A percentile compares a stretch with the other conserved stretches of the same genome.
phyloP scores from a whole-genome alignment of 2,329 filamentous ascomycete genomes.

The Furcasterigmium furcatum region DNA sequence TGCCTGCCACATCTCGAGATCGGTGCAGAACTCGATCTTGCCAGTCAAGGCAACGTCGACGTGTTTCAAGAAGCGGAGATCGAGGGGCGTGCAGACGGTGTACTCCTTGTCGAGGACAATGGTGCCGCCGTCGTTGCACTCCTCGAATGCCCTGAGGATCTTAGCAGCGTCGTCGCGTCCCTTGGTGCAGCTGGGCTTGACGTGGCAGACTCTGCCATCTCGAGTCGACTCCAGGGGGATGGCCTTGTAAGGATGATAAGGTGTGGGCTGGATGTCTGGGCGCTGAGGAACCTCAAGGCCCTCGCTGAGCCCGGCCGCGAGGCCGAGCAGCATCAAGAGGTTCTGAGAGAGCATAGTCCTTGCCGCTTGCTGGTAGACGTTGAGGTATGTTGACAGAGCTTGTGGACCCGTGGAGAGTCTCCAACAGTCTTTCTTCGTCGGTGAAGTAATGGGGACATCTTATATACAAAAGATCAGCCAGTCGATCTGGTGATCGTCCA shows the following conservation, averaged over 20 bases:
- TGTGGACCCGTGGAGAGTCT: too few relatives aligned
- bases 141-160: slow-evolving; percentile 51
- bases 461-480: too few relatives aligned
- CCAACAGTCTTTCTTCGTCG: too few relatives aligned
- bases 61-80: slow-evolving; percentile 61
- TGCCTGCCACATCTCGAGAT: slow-evolving; percentile 64
- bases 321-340: too few relatives aligned
- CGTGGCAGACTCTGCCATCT: slow-evolving; percentile 2
- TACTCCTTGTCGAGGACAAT: slow-evolving; percentile 59
- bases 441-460: too few relatives aligned
- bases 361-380: too few relatives aligned
- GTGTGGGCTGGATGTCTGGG: background rate
- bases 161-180: slow-evolving; percentile 28
- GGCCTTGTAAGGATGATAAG: background rate
- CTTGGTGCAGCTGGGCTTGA: slow-evolving; percentile 9
- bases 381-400: too few relatives aligned
- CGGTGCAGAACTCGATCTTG: slow-evolving; percentile 59
- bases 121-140: slow-evolving; percentile 61
- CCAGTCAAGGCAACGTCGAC: slow-evolving; percentile 58
- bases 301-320: too few relatives aligned
- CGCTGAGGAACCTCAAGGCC: background rate
- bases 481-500: too few relatives aligned
- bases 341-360: too few relatives aligned
- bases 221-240: background rate
- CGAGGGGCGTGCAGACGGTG: slow-evolving; percentile 59